Conservation (phyloP, 352 stramenopile species). For the Globisporangium abappressorium region DNA sequence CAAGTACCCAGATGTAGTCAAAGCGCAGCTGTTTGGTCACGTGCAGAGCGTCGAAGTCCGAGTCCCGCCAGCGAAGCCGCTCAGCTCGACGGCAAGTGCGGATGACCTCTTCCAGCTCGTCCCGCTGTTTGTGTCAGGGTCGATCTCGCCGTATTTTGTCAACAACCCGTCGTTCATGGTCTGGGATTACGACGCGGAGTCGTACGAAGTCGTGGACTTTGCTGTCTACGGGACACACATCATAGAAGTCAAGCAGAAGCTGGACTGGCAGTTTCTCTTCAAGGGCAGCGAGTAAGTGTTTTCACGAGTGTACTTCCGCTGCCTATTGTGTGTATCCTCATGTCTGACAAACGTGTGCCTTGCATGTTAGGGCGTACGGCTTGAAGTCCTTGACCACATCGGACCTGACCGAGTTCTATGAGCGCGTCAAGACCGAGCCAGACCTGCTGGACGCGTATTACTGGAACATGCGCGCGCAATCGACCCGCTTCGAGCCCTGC, state of each 20-base stretch:
- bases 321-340: background rate
- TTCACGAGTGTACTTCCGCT: background rate
- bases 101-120: conserved; percentile 27
- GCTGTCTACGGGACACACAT: conserved; percentile 74
- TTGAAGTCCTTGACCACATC: conserved; percentile 41
- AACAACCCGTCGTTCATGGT: conserved; percentile 90
- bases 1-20: conserved; percentile 59
- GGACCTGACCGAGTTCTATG: conserved; percentile 42
- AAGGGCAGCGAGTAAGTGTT: conserved; percentile 28
- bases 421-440: conserved; percentile 43
- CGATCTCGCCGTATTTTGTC: conserved; percentile 84
- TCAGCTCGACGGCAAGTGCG: background rate
- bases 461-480: conserved; percentile 77
- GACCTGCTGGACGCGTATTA: conserved; percentile 68
- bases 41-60: conserved; percentile 91
- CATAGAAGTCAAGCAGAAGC: conserved; percentile 26
- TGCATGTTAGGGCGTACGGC: conserved; percentile 39
- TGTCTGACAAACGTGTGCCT: background rate
- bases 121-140: conserved; percentile 75
- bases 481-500: conserved; percentile 42
- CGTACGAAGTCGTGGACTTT: conserved; percentile 69
- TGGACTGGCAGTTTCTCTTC: conserved; percentile 56
- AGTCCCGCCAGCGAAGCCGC: conserved; percentile 27
- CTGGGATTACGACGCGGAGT: conserved; percentile 63
- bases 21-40: conserved; percentile 89